Evolutionary conservation across 1,139 yeast genomes (phyloP).

Genomic region (Suhomyces bokatorum): DNA sequence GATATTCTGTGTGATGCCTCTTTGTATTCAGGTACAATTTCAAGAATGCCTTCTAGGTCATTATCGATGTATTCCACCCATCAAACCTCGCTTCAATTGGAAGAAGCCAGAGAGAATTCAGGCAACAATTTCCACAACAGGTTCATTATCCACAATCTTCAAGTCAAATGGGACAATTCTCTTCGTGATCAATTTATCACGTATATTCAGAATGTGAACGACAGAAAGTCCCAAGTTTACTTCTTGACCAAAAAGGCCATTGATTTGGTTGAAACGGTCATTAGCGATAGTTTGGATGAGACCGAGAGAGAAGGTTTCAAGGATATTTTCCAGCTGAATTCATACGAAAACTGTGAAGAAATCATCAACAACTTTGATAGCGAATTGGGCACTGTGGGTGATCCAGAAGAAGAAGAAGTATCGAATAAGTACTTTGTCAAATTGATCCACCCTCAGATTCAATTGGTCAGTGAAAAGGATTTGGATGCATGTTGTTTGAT

Average conservation of each 20-base stretch:
- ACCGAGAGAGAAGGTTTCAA: conserved; percentile 18
- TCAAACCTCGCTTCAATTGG: conserved; percentile 30
- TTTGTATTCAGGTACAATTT: conserved; percentile 6
- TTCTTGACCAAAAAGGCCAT: conserved; percentile 73
- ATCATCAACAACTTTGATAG: conserved; percentile 37
- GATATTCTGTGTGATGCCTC: conserved; percentile 18
- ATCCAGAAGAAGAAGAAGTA: conserved; percentile 32
- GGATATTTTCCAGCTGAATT: conserved; percentile 12
- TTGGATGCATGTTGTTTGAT: conserved; percentile 47
- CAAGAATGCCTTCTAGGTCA: conserved; percentile 15
- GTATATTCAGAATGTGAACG: conserved; percentile 61
- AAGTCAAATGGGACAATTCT: conserved; percentile 75
- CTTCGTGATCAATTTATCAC: conserved; percentile 62
- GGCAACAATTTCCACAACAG: conserved; percentile 62
- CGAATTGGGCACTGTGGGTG: conserved; percentile 27
- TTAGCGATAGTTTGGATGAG: conserved; percentile 22
- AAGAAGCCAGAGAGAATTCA: conserved; percentile 30
- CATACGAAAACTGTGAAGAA: conserved; percentile 30
- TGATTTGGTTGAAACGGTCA: conserved; percentile 51
- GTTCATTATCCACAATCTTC: conserved; percentile 75
- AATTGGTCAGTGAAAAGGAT: conserved; percentile 36
- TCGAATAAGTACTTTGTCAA: conserved; percentile 43
- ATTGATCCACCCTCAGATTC: conserved; percentile 48
- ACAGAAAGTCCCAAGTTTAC: conserved; percentile 57
- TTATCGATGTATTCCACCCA: conserved; percentile 33